Evolutionary conservation across 768 basidiomycete species (phyloP).

Genomic region (Serendipita sp.): DNA sequence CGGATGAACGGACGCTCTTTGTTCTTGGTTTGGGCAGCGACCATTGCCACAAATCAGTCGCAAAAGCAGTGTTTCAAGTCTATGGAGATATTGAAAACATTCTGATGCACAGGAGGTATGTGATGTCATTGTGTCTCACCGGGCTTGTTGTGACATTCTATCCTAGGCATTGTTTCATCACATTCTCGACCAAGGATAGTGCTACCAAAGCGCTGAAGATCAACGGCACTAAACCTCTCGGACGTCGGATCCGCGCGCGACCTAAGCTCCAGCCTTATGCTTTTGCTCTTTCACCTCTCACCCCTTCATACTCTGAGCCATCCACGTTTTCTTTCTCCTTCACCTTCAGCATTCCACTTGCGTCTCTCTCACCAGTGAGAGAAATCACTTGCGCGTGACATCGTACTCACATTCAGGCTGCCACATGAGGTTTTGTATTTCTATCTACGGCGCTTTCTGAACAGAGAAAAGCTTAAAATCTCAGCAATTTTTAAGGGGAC

Average conservation of each 20-base stretch:
- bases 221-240: conserved; percentile 2
- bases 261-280: conserved; percentile 3
- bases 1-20: conserved; percentile 3
- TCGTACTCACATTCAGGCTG: not conserved
- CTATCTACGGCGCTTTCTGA: conserved; percentile 1
- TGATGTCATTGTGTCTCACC: not conserved
- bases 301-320: not conserved
- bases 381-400: not conserved
- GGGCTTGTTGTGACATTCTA: not conserved
- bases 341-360: not conserved
- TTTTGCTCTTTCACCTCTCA: not conserved
- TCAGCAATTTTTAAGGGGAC: not conserved
- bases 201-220: not conserved
- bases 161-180: conserved; percentile 1
- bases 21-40: not conserved
- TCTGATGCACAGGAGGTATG: not conserved
- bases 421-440: not conserved
- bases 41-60: not conserved
- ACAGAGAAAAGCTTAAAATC: not conserved
- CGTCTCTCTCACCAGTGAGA: not conserved
- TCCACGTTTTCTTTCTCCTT: not conserved
- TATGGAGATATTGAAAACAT: conserved; percentile 4
- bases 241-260: not conserved
- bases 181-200: not conserved
- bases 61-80: not conserved